Evolutionary conservation across 2,329 filamentous ascomycete species (phyloP).

Genomic region (Fusarium pseudocircinatum): DNA sequence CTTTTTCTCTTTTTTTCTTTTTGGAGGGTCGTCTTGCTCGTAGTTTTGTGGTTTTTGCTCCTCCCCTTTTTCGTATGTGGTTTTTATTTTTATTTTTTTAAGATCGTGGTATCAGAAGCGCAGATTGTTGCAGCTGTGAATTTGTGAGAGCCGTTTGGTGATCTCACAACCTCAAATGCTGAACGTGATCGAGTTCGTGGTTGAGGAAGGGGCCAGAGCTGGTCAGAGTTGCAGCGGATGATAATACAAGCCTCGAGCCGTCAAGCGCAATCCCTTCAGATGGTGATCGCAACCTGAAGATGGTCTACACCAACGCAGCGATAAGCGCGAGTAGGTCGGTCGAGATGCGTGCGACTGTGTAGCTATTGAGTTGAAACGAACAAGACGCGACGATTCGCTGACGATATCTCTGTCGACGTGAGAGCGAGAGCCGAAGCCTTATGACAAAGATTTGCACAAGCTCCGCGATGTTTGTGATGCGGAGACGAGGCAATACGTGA

Average conservation of each 20-base stretch:
- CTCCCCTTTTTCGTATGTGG: not conserved
- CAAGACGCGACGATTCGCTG: constrained; percentile 7
- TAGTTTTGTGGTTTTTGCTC: not conserved
- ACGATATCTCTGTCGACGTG: not conserved
- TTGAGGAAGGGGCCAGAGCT: not conserved
- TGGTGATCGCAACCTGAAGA: not conserved
- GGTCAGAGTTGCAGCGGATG: not conserved
- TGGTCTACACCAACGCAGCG: not conserved
- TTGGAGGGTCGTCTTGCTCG: not conserved
- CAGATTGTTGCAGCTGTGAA: not conserved
- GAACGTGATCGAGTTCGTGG: not conserved
- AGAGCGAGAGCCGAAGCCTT: not conserved
- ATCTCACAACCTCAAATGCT: constrained; percentile 1
- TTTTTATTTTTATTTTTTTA: constrained; percentile 6
- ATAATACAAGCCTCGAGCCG: not conserved
- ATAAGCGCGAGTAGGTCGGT: not conserved
- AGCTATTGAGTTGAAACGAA: not conserved
- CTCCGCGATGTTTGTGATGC: constrained; percentile 3
- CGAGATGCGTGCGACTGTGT: constrained; percentile 12
- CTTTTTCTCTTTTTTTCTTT: not conserved
- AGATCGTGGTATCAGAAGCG: constrained; percentile 9
- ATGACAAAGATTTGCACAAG: not conserved
- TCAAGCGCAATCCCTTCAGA: not conserved
- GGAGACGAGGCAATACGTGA: not conserved
- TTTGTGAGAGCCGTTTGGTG: not conserved